Evolutionary conservation across 805 yeast genomes (phyloP), one percentile per base, ranked within the genome.

Genomic region (Nakazawaea anatomiae): DNA sequence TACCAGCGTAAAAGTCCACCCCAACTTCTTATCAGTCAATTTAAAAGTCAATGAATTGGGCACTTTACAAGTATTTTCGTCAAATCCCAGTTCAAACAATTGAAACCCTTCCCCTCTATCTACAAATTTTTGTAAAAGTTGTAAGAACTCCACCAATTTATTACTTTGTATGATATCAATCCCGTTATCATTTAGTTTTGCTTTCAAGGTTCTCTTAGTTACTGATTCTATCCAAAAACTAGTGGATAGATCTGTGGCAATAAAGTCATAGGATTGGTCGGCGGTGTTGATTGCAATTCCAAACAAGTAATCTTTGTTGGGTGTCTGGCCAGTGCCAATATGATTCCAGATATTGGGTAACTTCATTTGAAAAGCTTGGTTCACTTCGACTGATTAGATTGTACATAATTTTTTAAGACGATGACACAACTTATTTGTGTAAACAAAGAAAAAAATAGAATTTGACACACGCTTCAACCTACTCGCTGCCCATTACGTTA

Each of bases 161-260:
- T 11, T 7, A 3, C 36, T 27, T 7, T 35, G 35, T 4, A 39
- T 18, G 4, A 40, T 39, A 32, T 39, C 43, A 31, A 47, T 39
- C 4, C 39, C 42, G 12, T 34, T 30, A 18, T 39, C 40, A 12
- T 47, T 30, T 10, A 47, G 25, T 25, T 44, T 44, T 5, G 11
- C 10, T 14, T 27, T 7, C 27, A 47, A 25, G 3, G 11, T 27
- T 5, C 12, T n/a, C 12, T 32, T 31, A 29, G 25, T 32, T 2
- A 47, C 44, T 4, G 35, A 28, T 29, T 47, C 46, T 3, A 47
- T 30, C 50, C 50, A 47, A 39, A 34, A 42, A n/a, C 35, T 32
- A 7, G 35, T 28, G 4, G 42, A 12, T 6, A 47, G 38, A 39
- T 47, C 50, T 9, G 46, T 47, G 11, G 42, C 32, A 4, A 42